Percentiles rank a stretch among this genome's conserved stretches.
Conservation (phyloP, 1,284 basidiomycete genomes). For the Marasmius tenuissimus region DNA sequence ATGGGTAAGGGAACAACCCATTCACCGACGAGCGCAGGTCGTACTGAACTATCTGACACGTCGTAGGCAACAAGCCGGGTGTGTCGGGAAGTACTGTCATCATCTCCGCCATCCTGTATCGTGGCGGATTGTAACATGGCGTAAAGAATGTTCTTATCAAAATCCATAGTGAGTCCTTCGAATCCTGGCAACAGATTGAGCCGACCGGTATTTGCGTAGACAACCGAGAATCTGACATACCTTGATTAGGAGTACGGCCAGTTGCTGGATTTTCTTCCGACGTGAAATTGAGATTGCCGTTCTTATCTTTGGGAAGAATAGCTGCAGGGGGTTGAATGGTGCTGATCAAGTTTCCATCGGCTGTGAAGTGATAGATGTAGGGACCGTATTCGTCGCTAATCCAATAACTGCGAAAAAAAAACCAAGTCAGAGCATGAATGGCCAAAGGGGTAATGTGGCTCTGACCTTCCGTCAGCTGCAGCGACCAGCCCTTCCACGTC, state of each 20-base stretch:
- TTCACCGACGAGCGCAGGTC: constrained; percentile 48
- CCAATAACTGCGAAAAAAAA: constrained; percentile 46
- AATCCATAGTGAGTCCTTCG: constrained; percentile 61
- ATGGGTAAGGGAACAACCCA: constrained; percentile 64
- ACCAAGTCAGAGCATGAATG: constrained; percentile 1
- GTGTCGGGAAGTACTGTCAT: constrained; percentile 46
- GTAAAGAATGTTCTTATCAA: constrained; percentile 50
- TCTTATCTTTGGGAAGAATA: constrained; percentile 33
- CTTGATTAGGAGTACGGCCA: constrained; percentile 49
- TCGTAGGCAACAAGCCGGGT: constrained; percentile 61
- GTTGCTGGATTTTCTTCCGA: constrained; percentile 48
- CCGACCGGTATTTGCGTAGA: not conserved
- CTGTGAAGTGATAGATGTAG: constrained; percentile 59
- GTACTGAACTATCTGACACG: constrained; percentile 32
- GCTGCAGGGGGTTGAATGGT: constrained; percentile 63
- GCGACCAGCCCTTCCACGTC: constrained; percentile 65
- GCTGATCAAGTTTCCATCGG: constrained; percentile 48
- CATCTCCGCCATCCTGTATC: constrained; percentile 60
- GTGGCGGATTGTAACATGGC: constrained; percentile 65
- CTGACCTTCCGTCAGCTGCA: constrained; percentile 58
- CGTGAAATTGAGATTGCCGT: constrained; percentile 58
- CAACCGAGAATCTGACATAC: constrained; percentile 29
- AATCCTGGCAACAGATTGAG: constrained; percentile 37
- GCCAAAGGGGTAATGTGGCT: constrained; percentile 1
- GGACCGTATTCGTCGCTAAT: constrained; percentile 72